These are phyloP conservation scores for Oenanthe sinensis DNA, from an alignment of 129 eudicot genomes.

Conservation along the genomic window DNA sequence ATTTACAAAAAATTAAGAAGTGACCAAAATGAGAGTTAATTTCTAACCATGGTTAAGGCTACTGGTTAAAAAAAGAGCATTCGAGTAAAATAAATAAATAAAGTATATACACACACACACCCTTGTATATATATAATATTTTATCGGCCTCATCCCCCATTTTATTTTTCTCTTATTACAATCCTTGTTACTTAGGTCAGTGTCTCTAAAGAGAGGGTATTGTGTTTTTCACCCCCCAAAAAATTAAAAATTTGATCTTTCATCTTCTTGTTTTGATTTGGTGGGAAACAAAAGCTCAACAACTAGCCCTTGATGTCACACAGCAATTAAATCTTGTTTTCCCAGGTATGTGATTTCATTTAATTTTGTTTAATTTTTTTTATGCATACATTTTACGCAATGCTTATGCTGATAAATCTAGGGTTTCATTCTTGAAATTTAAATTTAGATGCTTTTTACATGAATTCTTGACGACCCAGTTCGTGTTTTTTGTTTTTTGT, in stretches of 20 bases:
- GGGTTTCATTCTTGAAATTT: conserved; percentile 34
- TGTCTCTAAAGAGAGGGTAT: conserved; percentile 25
- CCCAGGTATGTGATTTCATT: conserved; percentile 8
- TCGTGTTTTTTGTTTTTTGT: background rate
- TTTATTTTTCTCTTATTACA: background rate
- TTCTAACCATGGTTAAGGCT: conserved; percentile 36
- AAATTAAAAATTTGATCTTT: conserved; percentile 12
- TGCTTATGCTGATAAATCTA: conserved; percentile 32
- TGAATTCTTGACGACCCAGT: background rate
- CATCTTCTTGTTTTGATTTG: conserved; percentile 22
- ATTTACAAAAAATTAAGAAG: background rate
- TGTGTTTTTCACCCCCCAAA: background rate
- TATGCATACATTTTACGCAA: background rate
- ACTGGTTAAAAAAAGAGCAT: background rate
- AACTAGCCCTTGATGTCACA: conserved; percentile 3
- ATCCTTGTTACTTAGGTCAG: conserved; percentile 27
- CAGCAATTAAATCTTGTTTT: conserved; percentile 4
- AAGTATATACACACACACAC: background rate
- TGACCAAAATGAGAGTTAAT: conserved; percentile 12
- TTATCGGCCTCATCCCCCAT: background rate
- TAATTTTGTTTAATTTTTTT: background rate
- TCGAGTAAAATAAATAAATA: conserved; percentile 9
- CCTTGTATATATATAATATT: background rate
- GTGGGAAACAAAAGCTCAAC: conserved; percentile 43
- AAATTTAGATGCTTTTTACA: background rate